Base-by-base conservation (phyloP, 1,284 basidiomycete genomes). In the Hemileia vastatrix region DNA sequence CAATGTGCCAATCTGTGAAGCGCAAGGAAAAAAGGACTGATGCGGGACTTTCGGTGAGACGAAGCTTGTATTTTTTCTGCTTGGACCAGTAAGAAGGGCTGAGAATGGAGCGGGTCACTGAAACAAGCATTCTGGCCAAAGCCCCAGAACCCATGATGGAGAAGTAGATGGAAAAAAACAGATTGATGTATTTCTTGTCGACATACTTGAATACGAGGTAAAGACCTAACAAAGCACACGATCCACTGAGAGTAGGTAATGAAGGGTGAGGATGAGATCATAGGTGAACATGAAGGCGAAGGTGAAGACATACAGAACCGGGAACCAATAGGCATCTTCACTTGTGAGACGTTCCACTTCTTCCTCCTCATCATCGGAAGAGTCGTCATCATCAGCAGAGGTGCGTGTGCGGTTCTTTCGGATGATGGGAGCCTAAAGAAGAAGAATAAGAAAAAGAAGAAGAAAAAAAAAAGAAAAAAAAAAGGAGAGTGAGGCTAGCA, bases 181-280 rank as follows among this genome's bases (percentile, higher is more conserved):
- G 83, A 73, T 90, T 90, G 66, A 95, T 84, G 86, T 88, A 90
- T 68, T 84, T 83, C 69, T 82, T 84, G 45, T 88, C 88, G 48
- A 89, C 77, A 73, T 86, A 92, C 72, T 84, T 85, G 67, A 91
- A 81, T 40, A 85, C 77, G 53, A 83, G 71, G 71, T 87, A 91
- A 56, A 90, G 76, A 4, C 83, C 81, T 65, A 86, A 78, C 27
- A 91, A 78, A 19, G 81, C 80, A 2, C 60, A 43, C 13, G 60
- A 63, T 31, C 60, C 60, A 23, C 60, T 63, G 47, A 6, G 21
- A 13, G 8, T 40, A 18, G 2, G 9, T 40, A 36, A 23, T 54
- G 21, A 23, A 8, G 3, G 6, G 4, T 18, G 23, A 77, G 77
- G 1, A 86, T 87, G 5, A 84, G 86, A 63, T 86, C 18, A 49